phyloP scores from a whole-genome alignment of 1,284 basidiomycete genomes.

The Psilocybe mexicana region DNA sequence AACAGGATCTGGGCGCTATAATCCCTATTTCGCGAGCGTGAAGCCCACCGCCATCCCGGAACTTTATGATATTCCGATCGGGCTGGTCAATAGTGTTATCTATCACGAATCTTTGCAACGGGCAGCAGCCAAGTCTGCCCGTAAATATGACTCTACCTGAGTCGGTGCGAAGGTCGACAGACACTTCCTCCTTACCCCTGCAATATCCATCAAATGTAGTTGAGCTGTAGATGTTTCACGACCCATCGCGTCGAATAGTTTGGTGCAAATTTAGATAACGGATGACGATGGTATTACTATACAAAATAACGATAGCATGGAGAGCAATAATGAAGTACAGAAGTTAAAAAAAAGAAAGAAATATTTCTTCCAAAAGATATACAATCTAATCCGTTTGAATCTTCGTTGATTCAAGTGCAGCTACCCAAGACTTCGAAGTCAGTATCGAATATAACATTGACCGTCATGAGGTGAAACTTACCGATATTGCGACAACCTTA shows the following conservation, averaged over 20 bases:
- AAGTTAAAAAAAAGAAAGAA: neutral
- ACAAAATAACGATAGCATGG: constrained; percentile 10
- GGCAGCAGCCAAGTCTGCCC: neutral
- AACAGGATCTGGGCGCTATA: constrained; percentile 24
- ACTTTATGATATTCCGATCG: constrained; percentile 81
- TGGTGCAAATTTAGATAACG: neutral
- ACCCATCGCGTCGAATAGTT: too few relatives aligned
- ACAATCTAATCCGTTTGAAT: neutral
- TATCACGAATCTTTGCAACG: constrained; percentile 36
- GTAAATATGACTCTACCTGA: neutral
- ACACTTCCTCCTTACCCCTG: too few relatives aligned
- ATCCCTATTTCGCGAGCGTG: constrained; percentile 52
- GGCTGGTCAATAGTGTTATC: constrained; percentile 73
- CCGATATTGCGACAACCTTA: constrained; percentile 22
- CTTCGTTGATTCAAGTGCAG: neutral
- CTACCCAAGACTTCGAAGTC: neutral
- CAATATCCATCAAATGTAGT: too few relatives aligned
- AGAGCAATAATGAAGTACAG: constrained; percentile 12
- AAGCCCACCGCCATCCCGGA: constrained; percentile 54
- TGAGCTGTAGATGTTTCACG: too few relatives aligned
- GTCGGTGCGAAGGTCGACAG: too few relatives aligned
- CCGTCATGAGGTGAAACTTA: constrained; percentile 1
- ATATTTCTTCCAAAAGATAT: neutral
- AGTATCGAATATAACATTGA: neutral
- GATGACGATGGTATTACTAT: constrained; percentile 1